Base-by-base conservation (phyloP, 495 filamentous ascomycete genomes). In the Ascobolus immersus region DNA sequence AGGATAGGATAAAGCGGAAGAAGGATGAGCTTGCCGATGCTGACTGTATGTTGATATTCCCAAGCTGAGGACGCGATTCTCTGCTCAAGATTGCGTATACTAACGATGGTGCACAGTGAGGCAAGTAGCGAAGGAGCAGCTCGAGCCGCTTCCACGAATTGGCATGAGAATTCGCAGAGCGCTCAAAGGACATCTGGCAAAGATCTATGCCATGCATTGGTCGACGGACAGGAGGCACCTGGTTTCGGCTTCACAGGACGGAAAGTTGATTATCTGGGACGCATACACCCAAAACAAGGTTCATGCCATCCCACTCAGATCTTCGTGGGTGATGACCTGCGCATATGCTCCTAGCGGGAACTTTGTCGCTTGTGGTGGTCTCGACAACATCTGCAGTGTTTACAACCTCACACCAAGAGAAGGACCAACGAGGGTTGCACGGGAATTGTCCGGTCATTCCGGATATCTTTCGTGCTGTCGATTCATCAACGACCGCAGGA, bases 201-300 rank as follows among this genome's bases (percentile, higher is more conserved):
- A 96, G 60, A 96, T 96, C 43, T 96, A 96, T 56, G 81, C 86
- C 41, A 96, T 96, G 86, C 89, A 96, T 60, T 96, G 86, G 86
- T 94, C 89, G 13, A 96, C 89, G 39, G 86, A 96, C 58, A 72
- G 86, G 49, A 77, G 86, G 55, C 89, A 94, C 57, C 68, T 96
- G 37, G 86, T 96, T 24, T 96, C 86, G 6, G 86, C 86, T 40
- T 96, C 86, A 42, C 86, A 96, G 56, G 86, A 96, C 50, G 86
- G 86, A 52, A 96, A 96, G 63, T 71, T 96, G 42, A 96, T 96
- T 55, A 94, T 96, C 48, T 96, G 86, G 86, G 86, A 96, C 56
- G 86, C 86, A 26, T 96, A 96, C 62, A 94, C 86, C 37, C 94
- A 86, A 37, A 96, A 96, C 60, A 96, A 96, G 52, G 86, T 96